These are phyloP conservation scores for Marasmius fiardii DNA, from an alignment of 1,284 basidiomycete genomes.

Conservation along the genomic window DNA sequence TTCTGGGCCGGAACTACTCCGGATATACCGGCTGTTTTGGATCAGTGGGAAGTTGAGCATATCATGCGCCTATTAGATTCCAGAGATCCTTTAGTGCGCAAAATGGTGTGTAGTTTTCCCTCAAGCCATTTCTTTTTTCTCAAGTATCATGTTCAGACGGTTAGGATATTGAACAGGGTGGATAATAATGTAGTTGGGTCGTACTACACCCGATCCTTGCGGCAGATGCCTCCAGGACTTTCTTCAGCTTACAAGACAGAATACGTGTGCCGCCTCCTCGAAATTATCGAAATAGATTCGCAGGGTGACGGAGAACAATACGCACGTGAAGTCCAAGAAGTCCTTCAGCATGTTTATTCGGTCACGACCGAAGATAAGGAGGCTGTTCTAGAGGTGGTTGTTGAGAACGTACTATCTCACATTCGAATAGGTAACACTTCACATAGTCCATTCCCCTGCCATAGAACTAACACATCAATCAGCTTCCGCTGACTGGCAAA, in stretches of 20 bases:
- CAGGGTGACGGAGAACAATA: constrained; percentile 56
- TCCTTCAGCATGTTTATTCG: constrained; percentile 43
- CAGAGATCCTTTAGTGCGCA: constrained; percentile 53
- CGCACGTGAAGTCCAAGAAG: constrained; percentile 45
- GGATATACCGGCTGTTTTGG: constrained; percentile 48
- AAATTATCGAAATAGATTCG: constrained; percentile 48
- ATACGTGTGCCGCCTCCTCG: constrained; percentile 46
- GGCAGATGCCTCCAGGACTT: constrained; percentile 32
- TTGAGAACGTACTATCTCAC: constrained; percentile 50
- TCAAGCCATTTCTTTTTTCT: not conserved
- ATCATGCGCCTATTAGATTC: constrained; percentile 65
- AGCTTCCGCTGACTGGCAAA: constrained; percentile 43
- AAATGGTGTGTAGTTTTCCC: constrained; percentile 27
- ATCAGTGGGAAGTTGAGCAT: constrained; percentile 65
- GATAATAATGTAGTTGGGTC: constrained; percentile 53
- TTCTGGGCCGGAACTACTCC: constrained; percentile 64
- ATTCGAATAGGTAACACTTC: constrained; percentile 41
- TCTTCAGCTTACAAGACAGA: constrained; percentile 33
- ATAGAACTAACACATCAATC: constrained; percentile 5
- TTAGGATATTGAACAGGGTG: constrained; percentile 50
- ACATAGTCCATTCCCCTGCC: not conserved
- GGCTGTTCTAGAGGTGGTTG: constrained; percentile 48
- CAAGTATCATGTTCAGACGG: constrained; percentile 37
- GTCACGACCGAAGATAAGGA: constrained; percentile 25
- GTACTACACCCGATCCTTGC: constrained; percentile 47